Conservation (phyloP, 2,329 filamentous ascomycete species). For the Fusarium sp. region DNA sequence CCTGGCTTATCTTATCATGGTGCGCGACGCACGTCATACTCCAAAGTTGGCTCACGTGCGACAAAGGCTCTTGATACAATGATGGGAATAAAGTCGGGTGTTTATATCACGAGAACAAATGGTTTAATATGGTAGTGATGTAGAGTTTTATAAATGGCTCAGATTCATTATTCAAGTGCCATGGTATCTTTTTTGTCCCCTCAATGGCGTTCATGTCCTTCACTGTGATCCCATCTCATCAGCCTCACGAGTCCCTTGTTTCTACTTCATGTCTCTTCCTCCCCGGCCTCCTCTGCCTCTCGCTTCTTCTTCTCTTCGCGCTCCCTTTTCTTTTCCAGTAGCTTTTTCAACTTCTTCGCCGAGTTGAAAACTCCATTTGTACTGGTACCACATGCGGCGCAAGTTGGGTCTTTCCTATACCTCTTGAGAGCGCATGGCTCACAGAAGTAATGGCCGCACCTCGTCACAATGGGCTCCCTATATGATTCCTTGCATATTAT, state of each 20-base stretch:
- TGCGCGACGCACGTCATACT: conserved; percentile 30
- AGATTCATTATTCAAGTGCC: too few species aligned
- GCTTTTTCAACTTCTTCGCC: conserved; percentile 82
- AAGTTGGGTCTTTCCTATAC: conserved; percentile 87
- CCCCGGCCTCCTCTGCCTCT: conserved; percentile 62
- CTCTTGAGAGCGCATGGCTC: conserved; percentile 87
- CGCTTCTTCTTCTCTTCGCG: conserved; percentile 68
- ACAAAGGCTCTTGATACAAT: not conserved
- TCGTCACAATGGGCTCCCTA: conserved; percentile 83
- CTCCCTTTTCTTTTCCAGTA: conserved; percentile 79
- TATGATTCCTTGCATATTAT: conserved; percentile 86
- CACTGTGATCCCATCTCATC: not conserved
- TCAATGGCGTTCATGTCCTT: too few species aligned
- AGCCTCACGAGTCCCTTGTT: not conserved
- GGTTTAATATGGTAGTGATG: too few species aligned
- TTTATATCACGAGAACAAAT: too few species aligned
- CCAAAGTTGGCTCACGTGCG: conserved; percentile 21
- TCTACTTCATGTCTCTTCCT: conserved; percentile 54
- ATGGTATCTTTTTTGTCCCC: too few species aligned
- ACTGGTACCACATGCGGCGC: conserved; percentile 84
- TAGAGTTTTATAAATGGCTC: too few species aligned
- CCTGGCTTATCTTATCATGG: conserved; percentile 28
- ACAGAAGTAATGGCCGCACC: conserved; percentile 97
- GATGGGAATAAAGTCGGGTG: too few species aligned
- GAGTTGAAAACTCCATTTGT: conserved; percentile 92